These are phyloP conservation scores for Alternaria infectoria DNA, from an alignment of 2,329 filamentous ascomycete genomes.

Conservation along the genomic window DNA sequence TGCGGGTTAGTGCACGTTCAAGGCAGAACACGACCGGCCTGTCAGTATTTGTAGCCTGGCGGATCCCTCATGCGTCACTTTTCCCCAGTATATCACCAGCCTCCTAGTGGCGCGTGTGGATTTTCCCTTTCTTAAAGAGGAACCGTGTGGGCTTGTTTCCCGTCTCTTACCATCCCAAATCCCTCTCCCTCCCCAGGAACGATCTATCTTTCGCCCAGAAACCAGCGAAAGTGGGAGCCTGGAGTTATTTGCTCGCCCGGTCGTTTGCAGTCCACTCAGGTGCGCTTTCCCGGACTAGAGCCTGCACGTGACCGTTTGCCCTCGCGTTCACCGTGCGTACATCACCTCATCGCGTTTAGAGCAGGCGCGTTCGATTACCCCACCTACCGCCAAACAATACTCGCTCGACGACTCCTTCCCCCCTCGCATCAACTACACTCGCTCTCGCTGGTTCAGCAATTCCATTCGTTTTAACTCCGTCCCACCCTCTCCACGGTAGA, in stretches of 20 bases:
- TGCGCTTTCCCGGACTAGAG: not conserved
- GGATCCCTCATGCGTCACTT: constrained; percentile 30
- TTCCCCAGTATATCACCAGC: constrained; percentile 3
- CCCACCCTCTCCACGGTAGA: not conserved
- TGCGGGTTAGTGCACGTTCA: constrained; percentile 28
- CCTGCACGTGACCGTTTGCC: not conserved
- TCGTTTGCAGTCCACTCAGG: not conserved
- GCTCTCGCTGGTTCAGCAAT: not conserved
- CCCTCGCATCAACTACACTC: not conserved
- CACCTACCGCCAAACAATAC: not conserved
- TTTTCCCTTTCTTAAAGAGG: constrained; percentile 6
- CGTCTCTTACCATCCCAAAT: not conserved
- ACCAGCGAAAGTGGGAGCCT: not conserved
- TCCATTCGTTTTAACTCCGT: not conserved
- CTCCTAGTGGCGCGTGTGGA: constrained; percentile 7
- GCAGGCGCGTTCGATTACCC: not conserved
- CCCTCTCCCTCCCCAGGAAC: not conserved
- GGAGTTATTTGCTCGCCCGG: not conserved
- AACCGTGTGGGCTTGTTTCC: not conserved
- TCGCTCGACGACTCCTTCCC: not conserved
- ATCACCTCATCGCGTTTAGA: not conserved
- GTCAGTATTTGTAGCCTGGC: constrained; percentile 35
- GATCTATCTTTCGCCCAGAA: not conserved
- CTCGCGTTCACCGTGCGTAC: not conserved
- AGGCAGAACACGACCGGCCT: constrained; percentile 23